These are phyloP conservation scores for Chaetomiaceae sp. DNA, from an alignment of 2,329 filamentous ascomycete genomes.

Conservation along the genomic window DNA sequence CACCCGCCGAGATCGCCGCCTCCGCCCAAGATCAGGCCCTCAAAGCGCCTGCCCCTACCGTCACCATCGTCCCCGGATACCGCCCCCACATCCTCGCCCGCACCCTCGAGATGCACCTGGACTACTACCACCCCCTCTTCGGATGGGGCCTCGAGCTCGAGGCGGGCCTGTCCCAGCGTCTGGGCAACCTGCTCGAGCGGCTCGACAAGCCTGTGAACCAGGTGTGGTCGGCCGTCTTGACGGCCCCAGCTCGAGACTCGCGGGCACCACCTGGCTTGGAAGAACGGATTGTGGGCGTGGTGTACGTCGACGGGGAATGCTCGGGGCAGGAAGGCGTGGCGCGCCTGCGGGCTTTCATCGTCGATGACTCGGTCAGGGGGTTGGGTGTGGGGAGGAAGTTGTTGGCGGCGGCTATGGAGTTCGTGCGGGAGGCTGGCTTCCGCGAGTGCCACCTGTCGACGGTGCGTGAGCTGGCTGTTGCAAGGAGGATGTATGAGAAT, in stretches of 20 bases:
- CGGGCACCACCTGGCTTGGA: background rate
- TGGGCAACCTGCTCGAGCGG: constrained; percentile 24
- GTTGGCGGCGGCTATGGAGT: constrained; percentile 26
- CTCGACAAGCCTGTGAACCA: constrained; percentile 26
- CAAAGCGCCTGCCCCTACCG: constrained; percentile 17
- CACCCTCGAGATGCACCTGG: constrained; percentile 30
- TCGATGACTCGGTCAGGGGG: constrained; percentile 26
- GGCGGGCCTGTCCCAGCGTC: constrained; percentile 16
- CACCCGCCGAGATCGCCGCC: constrained; percentile 21
- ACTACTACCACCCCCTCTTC: constrained; percentile 22
- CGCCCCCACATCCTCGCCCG: constrained; percentile 28
- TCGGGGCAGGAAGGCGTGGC: constrained; percentile 19
- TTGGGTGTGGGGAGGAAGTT: constrained; percentile 28
- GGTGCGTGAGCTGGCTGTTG: constrained; percentile 22
- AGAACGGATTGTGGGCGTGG: constrained; percentile 28
- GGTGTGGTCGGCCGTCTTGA: constrained; percentile 28
- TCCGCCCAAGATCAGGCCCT: constrained; percentile 23
- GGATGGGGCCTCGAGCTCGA: constrained; percentile 29
- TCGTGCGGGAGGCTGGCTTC: constrained; percentile 25
- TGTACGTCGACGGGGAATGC: constrained; percentile 29
- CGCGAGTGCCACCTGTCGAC: constrained; percentile 27
- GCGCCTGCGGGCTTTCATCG: constrained; percentile 29
- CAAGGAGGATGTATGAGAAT: constrained; percentile 27
- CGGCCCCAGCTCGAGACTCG: background rate
- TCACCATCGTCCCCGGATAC: constrained; percentile 29